These are phyloP conservation scores for Guadua angustifolia DNA, from an alignment of 176 grass and related monocot species.

Conservation along the genomic window DNA sequence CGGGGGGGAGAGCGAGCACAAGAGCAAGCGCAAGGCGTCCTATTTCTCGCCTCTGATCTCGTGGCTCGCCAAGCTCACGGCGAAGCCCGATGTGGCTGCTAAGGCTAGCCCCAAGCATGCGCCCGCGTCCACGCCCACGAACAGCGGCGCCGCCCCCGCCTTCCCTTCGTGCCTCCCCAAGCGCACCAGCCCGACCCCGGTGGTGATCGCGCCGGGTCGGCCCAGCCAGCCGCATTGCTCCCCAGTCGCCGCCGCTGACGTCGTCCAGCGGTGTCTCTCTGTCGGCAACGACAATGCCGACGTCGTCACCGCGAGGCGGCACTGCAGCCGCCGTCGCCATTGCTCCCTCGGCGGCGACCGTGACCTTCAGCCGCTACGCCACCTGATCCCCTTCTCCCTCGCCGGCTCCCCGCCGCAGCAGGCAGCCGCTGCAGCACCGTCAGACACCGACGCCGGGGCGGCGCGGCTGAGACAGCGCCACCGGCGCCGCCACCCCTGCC, in stretches of 20 bases:
- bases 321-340: constrained; percentile 33
- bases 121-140: background rate
- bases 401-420: background rate
- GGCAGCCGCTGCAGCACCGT: background rate
- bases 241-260: background rate
- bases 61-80: constrained; percentile 68
- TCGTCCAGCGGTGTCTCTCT: constrained; percentile 43
- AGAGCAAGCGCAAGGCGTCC: constrained; percentile 35
- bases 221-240: constrained; percentile 12
- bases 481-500: constrained; percentile 8
- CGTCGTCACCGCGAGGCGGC: background rate
- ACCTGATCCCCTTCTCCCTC: constrained; percentile 67
- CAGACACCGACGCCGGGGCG: constrained; percentile 18
- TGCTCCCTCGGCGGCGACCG: constrained; percentile 57
- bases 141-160: background rate
- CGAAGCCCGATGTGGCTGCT: background rate
- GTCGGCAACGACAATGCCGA: constrained; percentile 48
- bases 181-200: background rate
- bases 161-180: constrained; percentile 12
- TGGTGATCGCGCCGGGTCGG: background rate
- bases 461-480: background rate
- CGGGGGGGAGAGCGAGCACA: background rate
- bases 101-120: constrained; percentile 6
- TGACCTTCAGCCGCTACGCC: constrained; percentile 49
- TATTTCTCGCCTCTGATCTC: constrained; percentile 61